Evolutionary conservation across 148 eudicot species (phyloP).

Genomic region (Bassia scoparia): DNA sequence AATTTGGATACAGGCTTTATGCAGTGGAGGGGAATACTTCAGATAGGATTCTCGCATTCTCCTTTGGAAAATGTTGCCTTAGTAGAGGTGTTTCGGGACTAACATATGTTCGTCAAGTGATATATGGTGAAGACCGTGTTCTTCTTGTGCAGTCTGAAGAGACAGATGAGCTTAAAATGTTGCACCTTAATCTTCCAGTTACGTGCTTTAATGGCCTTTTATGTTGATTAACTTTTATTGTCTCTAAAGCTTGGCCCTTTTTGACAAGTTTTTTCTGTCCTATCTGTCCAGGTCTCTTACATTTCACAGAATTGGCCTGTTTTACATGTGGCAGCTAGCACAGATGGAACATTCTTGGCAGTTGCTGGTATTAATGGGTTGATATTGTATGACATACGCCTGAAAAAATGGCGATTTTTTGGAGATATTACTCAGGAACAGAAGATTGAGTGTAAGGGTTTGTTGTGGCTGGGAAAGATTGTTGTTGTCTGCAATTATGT

Average conservation of each 20-base stretch:
- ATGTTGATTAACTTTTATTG: conserved; percentile 1
- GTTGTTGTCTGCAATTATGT: conserved; percentile 93
- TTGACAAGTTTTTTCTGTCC: conserved; percentile 30
- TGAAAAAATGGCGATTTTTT: conserved; percentile 88
- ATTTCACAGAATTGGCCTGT: conserved; percentile 95
- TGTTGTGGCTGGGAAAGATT: conserved; percentile 95
- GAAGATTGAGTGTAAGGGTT: conserved; percentile 93
- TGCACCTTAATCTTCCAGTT: conserved; percentile 99
- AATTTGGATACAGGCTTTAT: conserved; percentile 89
- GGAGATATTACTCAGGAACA: conserved; percentile 97
- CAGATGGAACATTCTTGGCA: conserved; percentile 88
- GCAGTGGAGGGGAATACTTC: conserved; percentile 77
- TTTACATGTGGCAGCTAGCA: conserved; percentile 86
- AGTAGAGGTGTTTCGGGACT: conserved; percentile 95
- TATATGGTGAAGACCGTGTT: conserved; percentile 92
- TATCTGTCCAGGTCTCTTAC: conserved; percentile 70
- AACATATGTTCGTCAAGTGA: conserved; percentile 79
- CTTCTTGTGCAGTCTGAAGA: conserved; percentile 96
- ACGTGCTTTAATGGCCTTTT: conserved; percentile 37
- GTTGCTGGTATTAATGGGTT: conserved; percentile 96
- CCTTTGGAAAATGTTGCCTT: conserved; percentile 93
- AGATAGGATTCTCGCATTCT: conserved; percentile 83
- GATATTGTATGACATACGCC: conserved; percentile 76
- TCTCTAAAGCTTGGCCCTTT: conserved; percentile 10
- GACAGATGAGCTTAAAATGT: conserved; percentile 87